Conservation (phyloP, 192 early-diverging fungal genomes). For the Tieghemiomyces parasiticus region DNA sequence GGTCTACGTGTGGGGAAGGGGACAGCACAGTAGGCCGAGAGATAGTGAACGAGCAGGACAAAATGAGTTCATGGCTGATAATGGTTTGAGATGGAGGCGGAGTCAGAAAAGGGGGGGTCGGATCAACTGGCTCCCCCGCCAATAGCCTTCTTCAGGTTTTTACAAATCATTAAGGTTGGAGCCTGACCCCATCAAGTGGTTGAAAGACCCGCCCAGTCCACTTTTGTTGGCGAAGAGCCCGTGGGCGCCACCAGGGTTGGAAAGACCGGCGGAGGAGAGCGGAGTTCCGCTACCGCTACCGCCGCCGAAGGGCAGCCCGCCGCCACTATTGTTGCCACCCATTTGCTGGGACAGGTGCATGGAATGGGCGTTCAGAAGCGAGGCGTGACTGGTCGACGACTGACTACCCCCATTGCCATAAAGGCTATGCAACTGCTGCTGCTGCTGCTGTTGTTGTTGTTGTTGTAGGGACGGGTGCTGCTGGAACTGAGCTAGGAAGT, state of each 20-base stretch:
- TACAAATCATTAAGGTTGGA: not conserved
- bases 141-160: not conserved
- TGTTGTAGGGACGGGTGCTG: not conserved
- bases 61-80: no score
- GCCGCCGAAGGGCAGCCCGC: not conserved
- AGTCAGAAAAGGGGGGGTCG: not conserved
- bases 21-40: not conserved
- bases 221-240: not conserved
- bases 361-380: not conserved
- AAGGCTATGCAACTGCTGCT: not conserved
- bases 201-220: not conserved
- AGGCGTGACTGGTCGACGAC: not conserved
- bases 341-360: not conserved
- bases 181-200: not conserved
- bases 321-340: not conserved
- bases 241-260: not conserved
- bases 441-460: not conserved
- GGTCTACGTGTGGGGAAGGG: no score
- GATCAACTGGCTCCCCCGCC: not conserved
- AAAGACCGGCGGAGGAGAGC: no score
- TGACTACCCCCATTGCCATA: not conserved
- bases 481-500: slow-evolving; percentile 1
- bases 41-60: not conserved
- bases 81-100: not conserved
- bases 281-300: not conserved